Percentiles rank a stretch among this genome's conserved stretches.
Evolutionary conservation across 1,284 basidiomycete species (phyloP).

Genomic region (Puccinia hordei): DNA sequence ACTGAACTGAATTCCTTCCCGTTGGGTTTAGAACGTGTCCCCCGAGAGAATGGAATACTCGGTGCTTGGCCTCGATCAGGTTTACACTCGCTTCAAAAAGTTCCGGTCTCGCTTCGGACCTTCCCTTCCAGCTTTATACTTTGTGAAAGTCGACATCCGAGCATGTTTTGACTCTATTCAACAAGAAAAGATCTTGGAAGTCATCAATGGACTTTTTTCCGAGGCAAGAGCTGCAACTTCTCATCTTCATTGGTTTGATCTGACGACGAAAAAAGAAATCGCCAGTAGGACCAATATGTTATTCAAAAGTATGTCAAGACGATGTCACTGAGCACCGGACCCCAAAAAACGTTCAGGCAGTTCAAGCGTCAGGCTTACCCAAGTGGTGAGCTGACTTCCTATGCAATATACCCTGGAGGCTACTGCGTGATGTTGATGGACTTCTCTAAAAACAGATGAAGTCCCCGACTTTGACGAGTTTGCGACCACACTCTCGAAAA

Average conservation of each 20-base stretch:
- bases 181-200: constrained; percentile 78
- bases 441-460: constrained; percentile 64
- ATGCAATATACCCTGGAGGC: neutral
- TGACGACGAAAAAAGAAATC: neutral
- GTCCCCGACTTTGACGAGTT: constrained; percentile 72
- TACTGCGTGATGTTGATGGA: constrained; percentile 19
- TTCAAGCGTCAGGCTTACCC: constrained; percentile 70
- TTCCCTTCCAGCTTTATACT: constrained; percentile 73
- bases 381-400: constrained; percentile 63
- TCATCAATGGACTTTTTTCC: constrained; percentile 72
- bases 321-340: constrained; percentile 58
- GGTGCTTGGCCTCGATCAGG: constrained; percentile 78
- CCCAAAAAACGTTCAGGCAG: constrained; percentile 65
- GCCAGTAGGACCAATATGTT: constrained; percentile 60
- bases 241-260: neutral
- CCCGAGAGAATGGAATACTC: constrained; percentile 73
- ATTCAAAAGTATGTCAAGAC: constrained; percentile 71
- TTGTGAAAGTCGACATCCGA: constrained; percentile 93
- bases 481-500: constrained; percentile 68
- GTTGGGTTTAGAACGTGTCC: constrained; percentile 65
- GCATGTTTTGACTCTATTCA: constrained; percentile 96
- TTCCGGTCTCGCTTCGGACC: constrained; percentile 66
- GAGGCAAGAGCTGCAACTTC: constrained; percentile 64
- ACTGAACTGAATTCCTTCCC: neutral
- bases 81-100: constrained; percentile 71